Percentiles rank a stretch among this genome's conserved stretches.
Evolutionary conservation across 768 basidiomycete genomes (phyloP).

Genomic region (Leccinum boreale): DNA sequence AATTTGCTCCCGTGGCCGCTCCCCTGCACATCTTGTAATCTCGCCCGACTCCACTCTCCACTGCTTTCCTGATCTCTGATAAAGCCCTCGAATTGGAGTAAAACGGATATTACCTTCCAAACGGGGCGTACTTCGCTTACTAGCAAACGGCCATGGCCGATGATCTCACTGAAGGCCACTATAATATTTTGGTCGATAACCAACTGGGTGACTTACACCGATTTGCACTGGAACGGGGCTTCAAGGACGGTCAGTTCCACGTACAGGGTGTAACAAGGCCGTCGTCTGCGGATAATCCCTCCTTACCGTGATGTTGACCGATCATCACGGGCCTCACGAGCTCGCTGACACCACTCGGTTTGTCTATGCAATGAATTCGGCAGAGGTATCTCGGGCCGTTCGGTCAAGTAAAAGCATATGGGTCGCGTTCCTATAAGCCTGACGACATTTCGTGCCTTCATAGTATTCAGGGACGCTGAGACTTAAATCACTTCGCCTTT

Average conservation of each 20-base stretch:
- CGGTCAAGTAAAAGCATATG: neutral
- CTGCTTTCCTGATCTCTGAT: neutral
- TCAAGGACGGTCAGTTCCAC: neutral
- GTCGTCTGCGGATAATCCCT: neutral
- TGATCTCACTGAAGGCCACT: neutral
- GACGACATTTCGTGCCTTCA: neutral
- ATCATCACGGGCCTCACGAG: neutral
- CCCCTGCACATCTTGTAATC: neutral
- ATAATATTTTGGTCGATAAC: neutral
- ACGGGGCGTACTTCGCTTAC: neutral
- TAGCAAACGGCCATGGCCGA: neutral
- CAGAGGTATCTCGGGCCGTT: neutral
- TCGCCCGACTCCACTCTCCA: neutral
- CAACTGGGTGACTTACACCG: neutral
- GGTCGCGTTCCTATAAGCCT: neutral
- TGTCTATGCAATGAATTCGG: neutral
- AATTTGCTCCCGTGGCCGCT: neutral
- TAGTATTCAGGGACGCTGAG: neutral
- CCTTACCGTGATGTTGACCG: neutral
- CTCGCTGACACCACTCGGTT: neutral
- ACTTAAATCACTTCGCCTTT: neutral
- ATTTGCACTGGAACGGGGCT: neutral
- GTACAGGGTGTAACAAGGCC: neutral
- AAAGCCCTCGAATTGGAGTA: neutral
- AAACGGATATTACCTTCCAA: neutral